Evolutionary conservation across 805 yeast genomes (phyloP), one percentile per base, ranked within the genome.

Genomic region (Wickerhamiella alocasiicola): DNA sequence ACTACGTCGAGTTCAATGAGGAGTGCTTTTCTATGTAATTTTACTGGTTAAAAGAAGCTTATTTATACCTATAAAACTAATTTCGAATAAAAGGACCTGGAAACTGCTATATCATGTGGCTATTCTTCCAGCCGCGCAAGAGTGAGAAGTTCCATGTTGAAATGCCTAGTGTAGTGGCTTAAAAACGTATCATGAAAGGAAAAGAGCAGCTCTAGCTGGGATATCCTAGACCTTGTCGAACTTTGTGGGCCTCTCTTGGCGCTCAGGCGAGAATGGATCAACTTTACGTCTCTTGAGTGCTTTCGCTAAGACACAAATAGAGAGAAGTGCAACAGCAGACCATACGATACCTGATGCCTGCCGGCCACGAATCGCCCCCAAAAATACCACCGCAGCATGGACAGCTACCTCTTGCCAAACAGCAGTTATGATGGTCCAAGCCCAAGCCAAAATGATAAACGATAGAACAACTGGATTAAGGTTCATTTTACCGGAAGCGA

Each of bases 341-440:
- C 52, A 49, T 2, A 44, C 41, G 37, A 44, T 15, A 9, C 45
- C 51, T 2, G 50, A 46, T 4, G 51, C 52, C 4, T 46, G 35
- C 19, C 40, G 31, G 9, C 52, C 52, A 9, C 39, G 43, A 17
- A 28, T 33, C 6, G 44, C 44, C 2, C 17, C 45, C 12, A 39
- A 15, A 6, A 49, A 46, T 5, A 28, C 36, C 5, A 44, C 41
- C 6, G 49, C 49, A 9, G 48, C 40, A 12, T 49, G 49, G 3
- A 44, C 51, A 2, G 51, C 52, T 1, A 47, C 51, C 34, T 49
- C 48, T 38, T 49, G 52, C 52, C 52, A 49, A 13, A 44, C 41
- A 4, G 49, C 49, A 5, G 49, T 33, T 5, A 47, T 29, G 12
- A 39, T 20, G 5, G 44, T 24, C 23, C 39, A 38, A 9, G 23